Percentiles rank a stretch among this genome's conserved stretches.
Conservation (phyloP, 495 filamentous ascomycete genomes). For the Penicillium coprophilum region DNA sequence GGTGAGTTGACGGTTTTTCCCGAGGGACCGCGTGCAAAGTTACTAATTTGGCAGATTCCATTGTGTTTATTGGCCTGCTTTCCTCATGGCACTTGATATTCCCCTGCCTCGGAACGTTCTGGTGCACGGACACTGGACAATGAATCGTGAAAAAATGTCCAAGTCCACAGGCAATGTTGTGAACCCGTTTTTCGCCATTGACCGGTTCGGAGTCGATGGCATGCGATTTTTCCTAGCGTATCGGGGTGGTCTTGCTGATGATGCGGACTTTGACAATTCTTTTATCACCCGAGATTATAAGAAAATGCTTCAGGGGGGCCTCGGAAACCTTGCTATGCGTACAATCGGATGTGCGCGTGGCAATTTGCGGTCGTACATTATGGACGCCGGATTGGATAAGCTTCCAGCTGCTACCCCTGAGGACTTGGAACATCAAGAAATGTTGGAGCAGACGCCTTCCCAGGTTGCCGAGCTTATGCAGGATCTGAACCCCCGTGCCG, state of each 20-base stretch:
- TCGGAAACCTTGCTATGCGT: conserved; percentile 78
- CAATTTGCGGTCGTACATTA: conserved; percentile 57
- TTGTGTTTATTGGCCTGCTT: conserved; percentile 96
- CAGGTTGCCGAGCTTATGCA: conserved; percentile 59
- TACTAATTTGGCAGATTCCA: conserved; percentile 62
- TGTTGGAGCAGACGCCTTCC: conserved; percentile 36
- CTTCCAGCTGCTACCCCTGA: conserved; percentile 28
- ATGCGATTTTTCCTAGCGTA: conserved; percentile 85
- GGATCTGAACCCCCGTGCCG: conserved; percentile 60
- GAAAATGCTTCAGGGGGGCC: conserved; percentile 65
- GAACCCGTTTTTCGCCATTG: conserved; percentile 88
- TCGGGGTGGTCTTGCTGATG: conserved; percentile 70
- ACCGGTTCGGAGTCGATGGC: conserved; percentile 81
- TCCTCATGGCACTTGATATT: conserved; percentile 85
- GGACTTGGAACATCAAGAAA: conserved; percentile 35
- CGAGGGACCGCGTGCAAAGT: conserved; percentile 7
- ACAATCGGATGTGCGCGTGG: conserved; percentile 66
- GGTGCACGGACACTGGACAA: conserved; percentile 92
- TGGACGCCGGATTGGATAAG: conserved; percentile 36
- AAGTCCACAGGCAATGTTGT: conserved; percentile 94
- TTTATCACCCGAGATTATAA: conserved; percentile 75
- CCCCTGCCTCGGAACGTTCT: conserved; percentile 80
- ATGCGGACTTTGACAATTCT: conserved; percentile 80
- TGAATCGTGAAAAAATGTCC: conserved; percentile 88
- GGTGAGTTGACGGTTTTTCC: conserved; percentile 41